Evolutionary conservation across 257 asterid genomes (phyloP).

Genomic region (Gardenia jasminoides): DNA sequence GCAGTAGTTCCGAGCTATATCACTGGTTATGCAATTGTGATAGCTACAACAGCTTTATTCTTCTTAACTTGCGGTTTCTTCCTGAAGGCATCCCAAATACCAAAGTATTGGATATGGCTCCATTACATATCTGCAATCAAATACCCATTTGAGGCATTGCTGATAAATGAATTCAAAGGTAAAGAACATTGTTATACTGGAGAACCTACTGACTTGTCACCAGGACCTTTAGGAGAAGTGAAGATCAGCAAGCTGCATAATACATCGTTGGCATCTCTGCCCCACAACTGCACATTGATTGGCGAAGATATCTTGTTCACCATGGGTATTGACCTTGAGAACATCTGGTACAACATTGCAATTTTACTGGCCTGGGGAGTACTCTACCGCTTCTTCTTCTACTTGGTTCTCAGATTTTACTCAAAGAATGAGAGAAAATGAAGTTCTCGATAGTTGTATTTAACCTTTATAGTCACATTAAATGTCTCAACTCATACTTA

Average conservation of each 20-base stretch:
- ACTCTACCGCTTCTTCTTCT: conserved; percentile 33
- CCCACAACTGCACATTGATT: conserved; percentile 46
- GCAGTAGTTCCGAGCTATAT: conserved; percentile 82
- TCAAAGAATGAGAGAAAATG: conserved; percentile 39
- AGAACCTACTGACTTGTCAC: conserved; percentile 48
- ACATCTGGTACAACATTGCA: conserved; percentile 32
- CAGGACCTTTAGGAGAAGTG: conserved; percentile 77
- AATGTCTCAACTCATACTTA: background rate
- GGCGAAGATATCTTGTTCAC: conserved; percentile 74
- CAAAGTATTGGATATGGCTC: conserved; percentile 69
- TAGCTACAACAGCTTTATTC: conserved; percentile 88
- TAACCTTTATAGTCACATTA: background rate
- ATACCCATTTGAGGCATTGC: conserved; percentile 83
- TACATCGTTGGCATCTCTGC: conserved; percentile 19
- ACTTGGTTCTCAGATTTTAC: conserved; percentile 38
- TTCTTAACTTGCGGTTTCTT: conserved; percentile 86
- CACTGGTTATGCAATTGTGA: conserved; percentile 86
- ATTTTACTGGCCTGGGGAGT: conserved; percentile 41
- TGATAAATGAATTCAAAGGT: conserved; percentile 78
- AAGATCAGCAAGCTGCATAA: conserved; percentile 60
- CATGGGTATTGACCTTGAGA: conserved; percentile 34
- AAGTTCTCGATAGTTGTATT: background rate
- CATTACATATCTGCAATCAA: conserved; percentile 86
- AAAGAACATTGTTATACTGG: conserved; percentile 51
- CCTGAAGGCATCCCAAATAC: conserved; percentile 72